phyloP scores from a whole-genome alignment of 495 filamentous ascomycete species.

The Neurospora sp. region DNA sequence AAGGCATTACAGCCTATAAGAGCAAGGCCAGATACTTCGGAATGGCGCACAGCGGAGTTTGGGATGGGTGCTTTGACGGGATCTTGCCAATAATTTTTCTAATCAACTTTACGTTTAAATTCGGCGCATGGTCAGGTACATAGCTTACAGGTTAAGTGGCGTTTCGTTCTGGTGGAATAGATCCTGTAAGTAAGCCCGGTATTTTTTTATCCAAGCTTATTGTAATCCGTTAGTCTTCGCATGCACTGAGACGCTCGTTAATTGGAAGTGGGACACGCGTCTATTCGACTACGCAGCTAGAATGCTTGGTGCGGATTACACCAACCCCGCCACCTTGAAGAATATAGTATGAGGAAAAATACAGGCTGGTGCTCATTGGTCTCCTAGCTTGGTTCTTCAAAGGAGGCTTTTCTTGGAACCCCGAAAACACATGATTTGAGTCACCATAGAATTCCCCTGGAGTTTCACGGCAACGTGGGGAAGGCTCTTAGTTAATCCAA shows the following conservation, averaged over 20 bases:
- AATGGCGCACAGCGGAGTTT: not conserved
- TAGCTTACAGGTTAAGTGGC: not conserved
- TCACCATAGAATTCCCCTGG: too few species aligned
- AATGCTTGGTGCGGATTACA: too few species aligned
- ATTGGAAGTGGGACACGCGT: too few species aligned
- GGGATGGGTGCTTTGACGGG: not conserved
- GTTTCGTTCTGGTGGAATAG: not conserved
- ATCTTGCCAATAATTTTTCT: not conserved
- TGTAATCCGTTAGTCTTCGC: not conserved
- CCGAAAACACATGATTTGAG: too few species aligned
- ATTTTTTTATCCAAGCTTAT: not conserved
- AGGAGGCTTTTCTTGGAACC: too few species aligned
- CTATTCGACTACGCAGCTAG: too few species aligned
- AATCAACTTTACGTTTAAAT: not conserved
- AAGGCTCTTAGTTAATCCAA: too few species aligned
- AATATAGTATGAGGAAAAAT: too few species aligned
- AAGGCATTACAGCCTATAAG: not conserved
- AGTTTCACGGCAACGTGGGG: too few species aligned
- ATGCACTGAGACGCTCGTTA: not conserved
- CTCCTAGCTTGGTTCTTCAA: too few species aligned
- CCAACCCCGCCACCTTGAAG: too few species aligned
- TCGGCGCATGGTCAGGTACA: not conserved
- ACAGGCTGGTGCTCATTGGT: too few species aligned
- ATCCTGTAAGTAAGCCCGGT: not conserved
- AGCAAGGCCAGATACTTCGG: not conserved